A percentile compares a stretch with the other conserved stretches of the same genome.
Evolutionary conservation across 169 alveolate species (phyloP).

Genomic region (Plasmodium knowlesi): DNA sequence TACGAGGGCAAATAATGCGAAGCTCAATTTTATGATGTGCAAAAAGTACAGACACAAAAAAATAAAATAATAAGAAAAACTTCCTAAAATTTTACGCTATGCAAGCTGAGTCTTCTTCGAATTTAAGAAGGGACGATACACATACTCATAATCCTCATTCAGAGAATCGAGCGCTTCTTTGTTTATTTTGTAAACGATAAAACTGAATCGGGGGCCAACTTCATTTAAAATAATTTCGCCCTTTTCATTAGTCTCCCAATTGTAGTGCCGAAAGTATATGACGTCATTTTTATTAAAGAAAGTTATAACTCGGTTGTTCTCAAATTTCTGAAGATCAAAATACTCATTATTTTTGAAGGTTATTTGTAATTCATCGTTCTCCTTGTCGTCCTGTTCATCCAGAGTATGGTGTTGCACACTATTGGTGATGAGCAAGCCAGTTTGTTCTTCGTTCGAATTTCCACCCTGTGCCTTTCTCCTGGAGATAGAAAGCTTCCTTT

Average conservation of each 20-base stretch:
- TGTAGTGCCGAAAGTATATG: slow-evolving; percentile 95
- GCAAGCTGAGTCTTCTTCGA: slow-evolving; percentile 87
- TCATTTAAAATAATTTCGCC: slow-evolving; percentile 91
- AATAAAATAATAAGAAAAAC: neutral
- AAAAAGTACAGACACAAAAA: neutral
- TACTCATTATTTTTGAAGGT: slow-evolving; percentile 55
- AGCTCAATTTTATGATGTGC: neutral
- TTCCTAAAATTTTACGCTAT: neutral
- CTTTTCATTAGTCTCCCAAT: slow-evolving; percentile 87
- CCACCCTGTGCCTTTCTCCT: slow-evolving; percentile 2
- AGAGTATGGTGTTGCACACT: neutral
- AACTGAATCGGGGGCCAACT: slow-evolving; percentile 96
- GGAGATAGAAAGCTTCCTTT: slow-evolving; percentile 13
- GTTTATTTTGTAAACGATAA: slow-evolving; percentile 95
- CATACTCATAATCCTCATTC: slow-evolving; percentile 98
- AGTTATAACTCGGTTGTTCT: slow-evolving; percentile 92
- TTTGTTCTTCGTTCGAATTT: neutral
- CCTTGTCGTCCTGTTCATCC: slow-evolving; percentile 4
- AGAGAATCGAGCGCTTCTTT: slow-evolving; percentile 98
- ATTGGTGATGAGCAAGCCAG: neutral
- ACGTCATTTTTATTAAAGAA: slow-evolving; percentile 93
- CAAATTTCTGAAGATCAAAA: slow-evolving; percentile 77
- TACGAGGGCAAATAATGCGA: neutral
- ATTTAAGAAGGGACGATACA: slow-evolving; percentile 97
- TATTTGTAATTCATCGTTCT: slow-evolving; percentile 17